Percentiles rank a stretch among this genome's conserved stretches.
Conservation (phyloP, 106 monocot genomes). For the Dioscorea zingiberensis region DNA sequence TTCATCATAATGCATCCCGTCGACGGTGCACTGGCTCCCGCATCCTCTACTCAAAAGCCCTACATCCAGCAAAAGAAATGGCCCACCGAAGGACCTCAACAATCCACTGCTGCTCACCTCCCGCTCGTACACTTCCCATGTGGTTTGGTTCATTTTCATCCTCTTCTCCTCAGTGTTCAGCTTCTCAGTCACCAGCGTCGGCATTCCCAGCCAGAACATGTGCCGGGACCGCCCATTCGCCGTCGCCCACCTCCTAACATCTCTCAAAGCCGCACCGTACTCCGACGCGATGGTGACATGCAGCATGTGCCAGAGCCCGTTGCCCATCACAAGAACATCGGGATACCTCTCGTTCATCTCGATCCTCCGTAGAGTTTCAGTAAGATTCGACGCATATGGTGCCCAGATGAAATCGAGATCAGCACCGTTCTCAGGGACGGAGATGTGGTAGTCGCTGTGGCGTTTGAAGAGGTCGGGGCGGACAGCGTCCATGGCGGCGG, state of each 20-base stretch:
- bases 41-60: slow-evolving; percentile 57
- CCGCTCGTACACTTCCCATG: slow-evolving; percentile 36
- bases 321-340: slow-evolving; percentile 68
- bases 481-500: slow-evolving; percentile 25
- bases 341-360: slow-evolving; percentile 12
- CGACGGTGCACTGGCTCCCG: slow-evolving; percentile 56
- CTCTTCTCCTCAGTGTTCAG: slow-evolving; percentile 80
- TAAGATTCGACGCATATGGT: slow-evolving; percentile 67
- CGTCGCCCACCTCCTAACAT: slow-evolving; percentile 14
- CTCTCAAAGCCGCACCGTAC: slow-evolving; percentile 35
- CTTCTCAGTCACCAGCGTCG: slow-evolving; percentile 47
- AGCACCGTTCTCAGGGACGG: slow-evolving; percentile 28
- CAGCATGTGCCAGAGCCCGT: slow-evolving; percentile 97
- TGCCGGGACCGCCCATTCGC: slow-evolving; percentile 10
- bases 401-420: slow-evolving; percentile 80
- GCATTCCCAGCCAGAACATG: slow-evolving; percentile 92
- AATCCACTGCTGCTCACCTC: slow-evolving; percentile 37
- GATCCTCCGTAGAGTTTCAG: slow-evolving; percentile 21
- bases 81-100: slow-evolving; percentile 46
- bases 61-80: slow-evolving; percentile 55
- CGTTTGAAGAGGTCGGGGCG: slow-evolving; percentile 69
- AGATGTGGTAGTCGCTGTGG: slow-evolving; percentile 67
- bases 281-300: slow-evolving; percentile 44
- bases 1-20: slow-evolving; percentile 83
- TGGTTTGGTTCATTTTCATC: slow-evolving; percentile 40